phyloP scores from a whole-genome alignment of 2,329 filamentous ascomycete species.

The Plenodomus biglobosus region DNA sequence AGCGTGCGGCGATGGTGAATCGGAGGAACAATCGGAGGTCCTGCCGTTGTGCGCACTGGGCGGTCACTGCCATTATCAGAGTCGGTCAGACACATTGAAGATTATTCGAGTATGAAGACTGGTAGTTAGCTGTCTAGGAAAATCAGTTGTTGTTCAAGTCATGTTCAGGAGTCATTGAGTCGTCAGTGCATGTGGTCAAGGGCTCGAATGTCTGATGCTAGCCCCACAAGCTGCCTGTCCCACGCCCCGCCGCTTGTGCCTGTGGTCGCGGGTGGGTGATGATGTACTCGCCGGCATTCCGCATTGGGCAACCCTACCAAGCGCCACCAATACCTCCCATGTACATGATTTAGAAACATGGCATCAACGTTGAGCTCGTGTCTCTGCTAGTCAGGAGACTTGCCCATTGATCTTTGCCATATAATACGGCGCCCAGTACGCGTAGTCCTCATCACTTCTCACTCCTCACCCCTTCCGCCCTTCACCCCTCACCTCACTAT shows the following conservation, averaged over 20 bases:
- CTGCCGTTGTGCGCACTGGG: no score
- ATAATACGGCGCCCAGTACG: not conserved
- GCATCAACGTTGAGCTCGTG: not conserved
- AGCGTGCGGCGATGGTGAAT: conserved; percentile 13
- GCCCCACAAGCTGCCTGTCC: conserved; percentile 1
- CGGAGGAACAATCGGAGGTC: conserved; percentile 20
- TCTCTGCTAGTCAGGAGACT: not conserved
- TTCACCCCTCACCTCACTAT: conserved; percentile 15
- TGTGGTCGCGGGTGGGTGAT: not conserved
- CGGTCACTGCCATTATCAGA: not conserved
- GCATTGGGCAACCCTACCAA: conserved; percentile 17
- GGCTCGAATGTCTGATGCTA: not conserved
- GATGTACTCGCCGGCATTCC: conserved; percentile 13
- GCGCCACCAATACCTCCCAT: not conserved
- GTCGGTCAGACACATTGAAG: no score
- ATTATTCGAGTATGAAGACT: no score
- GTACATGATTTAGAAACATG: no score
- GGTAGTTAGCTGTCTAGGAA: no score
- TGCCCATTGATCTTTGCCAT: not conserved
- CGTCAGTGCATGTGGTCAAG: not conserved
- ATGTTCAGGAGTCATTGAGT: not conserved
- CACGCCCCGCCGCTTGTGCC: not conserved
- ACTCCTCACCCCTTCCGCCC: not conserved
- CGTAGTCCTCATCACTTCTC: no score
- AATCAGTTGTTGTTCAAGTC: not conserved